Evolutionary conservation across 78 protist species (phyloP).

Genomic region (Dictyostelium brefeldianum): DNA sequence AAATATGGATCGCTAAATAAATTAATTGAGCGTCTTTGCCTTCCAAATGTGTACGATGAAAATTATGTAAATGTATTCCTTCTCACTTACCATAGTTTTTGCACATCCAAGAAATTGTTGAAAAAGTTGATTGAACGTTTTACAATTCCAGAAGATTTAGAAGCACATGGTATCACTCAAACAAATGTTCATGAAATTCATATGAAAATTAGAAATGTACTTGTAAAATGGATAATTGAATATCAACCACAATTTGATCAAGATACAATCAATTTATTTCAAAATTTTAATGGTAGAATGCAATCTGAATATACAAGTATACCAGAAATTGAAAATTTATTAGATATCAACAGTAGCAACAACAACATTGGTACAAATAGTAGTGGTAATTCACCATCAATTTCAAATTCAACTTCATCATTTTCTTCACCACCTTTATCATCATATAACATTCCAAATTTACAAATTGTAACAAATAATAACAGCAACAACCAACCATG

Average conservation of each 20-base stretch:
- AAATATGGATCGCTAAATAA: slow-evolving; percentile 53
- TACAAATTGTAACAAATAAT: too few relatives aligned
- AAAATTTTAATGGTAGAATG: slow-evolving; percentile 30
- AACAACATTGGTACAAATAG: too few relatives aligned
- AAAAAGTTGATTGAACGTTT: slow-evolving; percentile 70
- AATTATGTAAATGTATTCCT: slow-evolving; percentile 56
- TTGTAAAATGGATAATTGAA: slow-evolving; percentile 17
- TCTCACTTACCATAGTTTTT: slow-evolving; percentile 58
- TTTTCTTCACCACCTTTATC: neutral
- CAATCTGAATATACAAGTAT: slow-evolving; percentile 25
- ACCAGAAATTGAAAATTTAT: slow-evolving; percentile 18
- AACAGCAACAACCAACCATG: neutral
- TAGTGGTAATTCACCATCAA: neutral
- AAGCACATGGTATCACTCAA: neutral
- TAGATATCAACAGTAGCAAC: neutral
- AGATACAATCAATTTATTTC: slow-evolving; percentile 21
- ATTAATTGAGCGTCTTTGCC: slow-evolving; percentile 48
- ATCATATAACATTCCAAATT: too few relatives aligned
- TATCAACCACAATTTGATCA: slow-evolving; percentile 12
- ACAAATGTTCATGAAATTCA: slow-evolving; percentile 4
- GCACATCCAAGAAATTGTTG: slow-evolving; percentile 35
- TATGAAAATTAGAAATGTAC: neutral
- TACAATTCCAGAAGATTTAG: slow-evolving; percentile 34
- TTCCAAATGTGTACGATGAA: slow-evolving; percentile 28
- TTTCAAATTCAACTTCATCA: neutral